A percentile compares a stretch with the other conserved stretches of the same genome.
Evolutionary conservation across 352 stramenopile genomes (phyloP).

Genomic region (Phytophthora tentaculata): DNA sequence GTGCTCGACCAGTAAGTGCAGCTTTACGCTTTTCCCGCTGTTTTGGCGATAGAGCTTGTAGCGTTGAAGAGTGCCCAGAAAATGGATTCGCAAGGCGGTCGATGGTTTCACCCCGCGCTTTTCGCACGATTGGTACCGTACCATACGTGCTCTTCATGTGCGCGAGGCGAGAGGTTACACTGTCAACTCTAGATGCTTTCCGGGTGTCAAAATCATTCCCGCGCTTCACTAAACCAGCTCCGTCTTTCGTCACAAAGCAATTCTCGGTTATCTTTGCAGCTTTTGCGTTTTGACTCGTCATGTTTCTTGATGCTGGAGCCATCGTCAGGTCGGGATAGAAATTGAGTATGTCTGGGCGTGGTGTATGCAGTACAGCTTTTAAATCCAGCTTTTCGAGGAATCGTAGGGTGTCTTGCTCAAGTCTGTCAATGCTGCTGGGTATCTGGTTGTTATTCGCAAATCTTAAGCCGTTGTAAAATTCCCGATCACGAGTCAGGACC

Average conservation of each 20-base stretch:
- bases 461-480: conserved; percentile 11
- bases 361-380: conserved; percentile 64
- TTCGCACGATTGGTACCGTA: conserved; percentile 47
- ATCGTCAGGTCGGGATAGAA: conserved; percentile 36
- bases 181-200: conserved; percentile 5
- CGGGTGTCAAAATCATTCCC: conserved; percentile 1
- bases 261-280: conserved; percentile 3
- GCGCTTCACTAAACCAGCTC: conserved; percentile 5
- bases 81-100: conserved; percentile 75
- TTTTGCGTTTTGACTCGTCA: conserved; percentile 6
- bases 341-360: conserved; percentile 57
- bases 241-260: background rate
- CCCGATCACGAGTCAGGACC: background rate
- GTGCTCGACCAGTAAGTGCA: conserved; percentile 23
- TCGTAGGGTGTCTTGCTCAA: conserved; percentile 56
- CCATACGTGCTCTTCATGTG: conserved; percentile 76
- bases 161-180: conserved; percentile 39
- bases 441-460: conserved; percentile 10
- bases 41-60: conserved; percentile 63
- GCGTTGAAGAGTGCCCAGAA: conserved; percentile 64
- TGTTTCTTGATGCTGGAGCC: conserved; percentile 1
- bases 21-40: conserved; percentile 59
- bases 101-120: conserved; percentile 65
- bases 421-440: conserved; percentile 18
- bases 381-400: conserved; percentile 73